Evolutionary conservation across 2,329 filamentous ascomycete genomes (phyloP).

Genomic region (Microdochium bolleyi): DNA sequence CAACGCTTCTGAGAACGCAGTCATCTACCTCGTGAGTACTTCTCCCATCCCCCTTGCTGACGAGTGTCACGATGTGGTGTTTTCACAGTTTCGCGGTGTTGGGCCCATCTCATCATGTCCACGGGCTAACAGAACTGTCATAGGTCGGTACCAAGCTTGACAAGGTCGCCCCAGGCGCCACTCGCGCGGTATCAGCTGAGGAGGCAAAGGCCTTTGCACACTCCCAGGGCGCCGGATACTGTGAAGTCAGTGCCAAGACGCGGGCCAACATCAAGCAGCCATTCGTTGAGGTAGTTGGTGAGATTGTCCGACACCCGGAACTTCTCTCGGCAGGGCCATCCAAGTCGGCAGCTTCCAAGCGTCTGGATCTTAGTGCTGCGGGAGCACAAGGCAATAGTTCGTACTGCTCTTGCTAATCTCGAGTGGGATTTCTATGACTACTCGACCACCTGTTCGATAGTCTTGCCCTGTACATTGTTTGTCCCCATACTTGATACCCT

Average conservation of each 20-base stretch:
- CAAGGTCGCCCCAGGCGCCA: constrained; percentile 25
- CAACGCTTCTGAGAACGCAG: constrained; percentile 39
- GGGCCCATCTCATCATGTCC: background rate
- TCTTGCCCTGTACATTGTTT: background rate
- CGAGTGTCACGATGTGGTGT: background rate
- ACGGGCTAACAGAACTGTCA: background rate
- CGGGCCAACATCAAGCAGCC: constrained; percentile 40
- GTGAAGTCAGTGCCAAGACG: constrained; percentile 46
- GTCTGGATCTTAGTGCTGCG: background rate
- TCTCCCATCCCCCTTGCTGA: too few species aligned
- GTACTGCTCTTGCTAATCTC: background rate
- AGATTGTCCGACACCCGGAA: constrained; percentile 35
- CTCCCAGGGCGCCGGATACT: constrained; percentile 37
- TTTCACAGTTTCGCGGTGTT: background rate
- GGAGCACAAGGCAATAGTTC: constrained; percentile 1
- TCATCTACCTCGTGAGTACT: constrained; percentile 34
- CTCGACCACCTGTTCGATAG: background rate
- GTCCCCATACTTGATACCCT: background rate
- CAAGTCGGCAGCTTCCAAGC: background rate
- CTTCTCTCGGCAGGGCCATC: constrained; percentile 23
- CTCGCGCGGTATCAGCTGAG: constrained; percentile 33
- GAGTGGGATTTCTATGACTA: background rate
- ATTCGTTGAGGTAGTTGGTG: constrained; percentile 43
- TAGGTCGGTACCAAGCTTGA: constrained; percentile 45
- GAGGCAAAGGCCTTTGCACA: constrained; percentile 39